Percentiles rank a stretch among this genome's conserved stretches.
Evolutionary conservation across 441 rosid species (phyloP).

Genomic region (Flueggea neowawraea): DNA sequence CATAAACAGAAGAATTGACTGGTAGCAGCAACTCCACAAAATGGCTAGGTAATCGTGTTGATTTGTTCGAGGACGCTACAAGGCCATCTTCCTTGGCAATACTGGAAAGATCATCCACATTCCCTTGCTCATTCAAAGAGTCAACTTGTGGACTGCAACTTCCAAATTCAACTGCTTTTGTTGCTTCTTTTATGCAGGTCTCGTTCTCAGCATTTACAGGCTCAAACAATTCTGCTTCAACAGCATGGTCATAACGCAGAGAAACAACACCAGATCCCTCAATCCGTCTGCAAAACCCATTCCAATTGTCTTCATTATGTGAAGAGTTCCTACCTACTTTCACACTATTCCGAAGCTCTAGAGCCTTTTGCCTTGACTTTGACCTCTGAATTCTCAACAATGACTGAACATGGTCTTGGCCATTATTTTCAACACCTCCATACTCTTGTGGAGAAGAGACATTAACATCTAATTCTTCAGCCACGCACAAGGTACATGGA

Average conservation of each 20-base stretch:
- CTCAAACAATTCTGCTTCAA: slow-evolving; percentile 28
- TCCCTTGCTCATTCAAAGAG: slow-evolving; percentile 2
- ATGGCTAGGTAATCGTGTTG: neutral
- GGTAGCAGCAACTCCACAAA: neutral
- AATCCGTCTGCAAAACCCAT: slow-evolving; percentile 20
- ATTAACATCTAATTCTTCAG: slow-evolving; percentile 32
- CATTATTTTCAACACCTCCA: slow-evolving; percentile 28
- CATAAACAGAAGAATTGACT: slow-evolving; percentile 5
- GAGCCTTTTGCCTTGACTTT: slow-evolving; percentile 77
- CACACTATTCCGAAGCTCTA: slow-evolving; percentile 69
- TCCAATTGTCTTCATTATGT: slow-evolving; percentile 22
- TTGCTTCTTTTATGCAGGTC: slow-evolving; percentile 14
- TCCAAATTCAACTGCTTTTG: slow-evolving; percentile 5
- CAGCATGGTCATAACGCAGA: slow-evolving; percentile 32
- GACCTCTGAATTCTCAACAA: slow-evolving; percentile 82
- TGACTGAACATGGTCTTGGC: slow-evolving; percentile 41
- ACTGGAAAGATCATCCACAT: slow-evolving; percentile 4
- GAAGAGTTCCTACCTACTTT: slow-evolving; percentile 41
- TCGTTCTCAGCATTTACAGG: slow-evolving; percentile 26
- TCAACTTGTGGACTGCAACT: slow-evolving; percentile 1
- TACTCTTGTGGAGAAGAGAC: slow-evolving; percentile 49
- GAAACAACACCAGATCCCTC: slow-evolving; percentile 39
- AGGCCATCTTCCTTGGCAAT: neutral
- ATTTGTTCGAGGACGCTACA: neutral
- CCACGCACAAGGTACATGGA: slow-evolving; percentile 24